These are phyloP conservation scores for Rhododendron henanense DNA, from an alignment of 148 eudicot genomes.

Conservation along the genomic window DNA sequence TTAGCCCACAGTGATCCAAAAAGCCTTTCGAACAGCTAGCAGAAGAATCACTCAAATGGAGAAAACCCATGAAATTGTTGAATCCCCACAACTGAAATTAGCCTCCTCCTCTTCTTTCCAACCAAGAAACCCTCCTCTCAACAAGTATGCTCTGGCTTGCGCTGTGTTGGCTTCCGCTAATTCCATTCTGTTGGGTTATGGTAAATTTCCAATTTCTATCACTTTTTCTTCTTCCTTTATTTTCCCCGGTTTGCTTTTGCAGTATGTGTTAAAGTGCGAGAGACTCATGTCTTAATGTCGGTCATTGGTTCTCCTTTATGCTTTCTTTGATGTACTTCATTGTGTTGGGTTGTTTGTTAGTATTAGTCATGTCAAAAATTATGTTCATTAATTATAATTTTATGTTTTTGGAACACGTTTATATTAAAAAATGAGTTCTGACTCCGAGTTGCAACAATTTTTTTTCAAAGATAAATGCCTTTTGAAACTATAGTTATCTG, in stretches of 20 bases:
- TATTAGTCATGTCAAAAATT: background rate
- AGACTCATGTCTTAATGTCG: too few species aligned
- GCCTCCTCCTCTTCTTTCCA: background rate
- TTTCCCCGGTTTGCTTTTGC: too few species aligned
- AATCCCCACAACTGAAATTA: conserved; percentile 10
- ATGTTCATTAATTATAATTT: background rate
- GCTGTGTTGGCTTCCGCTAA: conserved; percentile 81
- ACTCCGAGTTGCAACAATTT: background rate
- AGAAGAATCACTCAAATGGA: conserved; percentile 17
- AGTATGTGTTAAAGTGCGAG: too few species aligned
- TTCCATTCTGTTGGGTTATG: conserved; percentile 80
- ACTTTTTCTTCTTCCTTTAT: background rate
- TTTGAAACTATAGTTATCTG: background rate
- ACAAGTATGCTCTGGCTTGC: conserved; percentile 64
- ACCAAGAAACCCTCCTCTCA: conserved; percentile 13
- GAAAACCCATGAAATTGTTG: conserved; percentile 13
- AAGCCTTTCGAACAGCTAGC: background rate
- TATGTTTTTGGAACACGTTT: background rate
- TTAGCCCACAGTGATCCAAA: background rate
- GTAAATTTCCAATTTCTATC: conserved; percentile 20
- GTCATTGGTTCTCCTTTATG: too few species aligned
- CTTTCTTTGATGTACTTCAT: too few species aligned
- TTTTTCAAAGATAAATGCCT: background rate
- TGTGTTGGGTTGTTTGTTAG: too few species aligned
- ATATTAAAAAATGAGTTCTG: background rate